These are phyloP conservation scores for Xerocomellus chrysenteron DNA, from an alignment of 768 basidiomycete genomes.

Conservation along the genomic window DNA sequence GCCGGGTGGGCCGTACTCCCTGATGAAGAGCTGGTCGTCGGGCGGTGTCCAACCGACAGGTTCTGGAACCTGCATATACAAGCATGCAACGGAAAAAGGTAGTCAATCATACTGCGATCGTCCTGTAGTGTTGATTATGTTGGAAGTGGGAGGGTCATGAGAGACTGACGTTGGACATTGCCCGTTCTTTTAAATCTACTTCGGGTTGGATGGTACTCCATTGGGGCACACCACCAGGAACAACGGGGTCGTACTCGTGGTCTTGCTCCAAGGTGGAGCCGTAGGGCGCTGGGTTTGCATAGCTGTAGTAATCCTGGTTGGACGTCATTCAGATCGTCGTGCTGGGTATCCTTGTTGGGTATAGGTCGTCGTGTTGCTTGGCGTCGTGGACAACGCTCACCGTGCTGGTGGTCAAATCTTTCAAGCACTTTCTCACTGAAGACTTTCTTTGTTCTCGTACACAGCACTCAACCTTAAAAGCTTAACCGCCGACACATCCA, in stretches of 20 bases:
- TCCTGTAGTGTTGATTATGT: constrained; percentile 15
- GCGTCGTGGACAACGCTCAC: constrained; percentile 1
- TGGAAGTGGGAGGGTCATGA: constrained; percentile 6
- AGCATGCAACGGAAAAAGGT: constrained; percentile 14
- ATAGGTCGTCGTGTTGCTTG: constrained; percentile 4
- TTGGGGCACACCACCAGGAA: constrained; percentile 24
- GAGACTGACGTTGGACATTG: constrained; percentile 34
- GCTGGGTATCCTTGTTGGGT: constrained; percentile 21
- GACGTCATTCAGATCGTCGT: constrained; percentile 22
- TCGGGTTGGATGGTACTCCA: constrained; percentile 19
- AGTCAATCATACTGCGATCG: constrained; percentile 29
- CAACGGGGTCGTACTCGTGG: constrained; percentile 23
- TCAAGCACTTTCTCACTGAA: background rate
- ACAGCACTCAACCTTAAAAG: background rate
- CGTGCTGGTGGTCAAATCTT: constrained; percentile 10
- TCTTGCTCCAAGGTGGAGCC: constrained; percentile 24
- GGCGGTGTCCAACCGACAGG: constrained; percentile 64
- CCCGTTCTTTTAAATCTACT: constrained; percentile 31
- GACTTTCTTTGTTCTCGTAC: constrained; percentile 1
- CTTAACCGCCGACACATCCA: background rate
- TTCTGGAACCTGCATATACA: constrained; percentile 56
- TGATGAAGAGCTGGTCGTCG: constrained; percentile 70
- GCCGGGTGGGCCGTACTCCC: constrained; percentile 41
- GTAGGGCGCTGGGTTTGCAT: constrained; percentile 14
- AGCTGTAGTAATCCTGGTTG: constrained; percentile 25